These are phyloP conservation scores for Aspergillus sp. DNA, from an alignment of 2,329 filamentous ascomycete genomes.

Conservation along the genomic window DNA sequence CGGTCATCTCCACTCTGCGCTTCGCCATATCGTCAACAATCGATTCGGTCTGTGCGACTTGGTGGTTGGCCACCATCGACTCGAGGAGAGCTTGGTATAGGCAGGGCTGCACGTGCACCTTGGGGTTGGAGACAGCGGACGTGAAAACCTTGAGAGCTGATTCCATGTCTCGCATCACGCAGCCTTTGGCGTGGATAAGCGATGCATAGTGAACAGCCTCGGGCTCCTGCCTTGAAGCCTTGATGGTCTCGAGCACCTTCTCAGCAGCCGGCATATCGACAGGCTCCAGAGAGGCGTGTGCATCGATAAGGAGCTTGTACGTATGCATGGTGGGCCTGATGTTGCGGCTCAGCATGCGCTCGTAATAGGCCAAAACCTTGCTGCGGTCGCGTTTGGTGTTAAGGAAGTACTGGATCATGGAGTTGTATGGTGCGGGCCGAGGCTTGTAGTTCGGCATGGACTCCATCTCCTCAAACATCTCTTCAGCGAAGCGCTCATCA, in stretches of 20 bases:
- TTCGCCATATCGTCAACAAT: constrained; percentile 76
- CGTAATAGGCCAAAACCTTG: constrained; percentile 93
- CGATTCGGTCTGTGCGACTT: constrained; percentile 74
- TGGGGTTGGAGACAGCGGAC: constrained; percentile 69
- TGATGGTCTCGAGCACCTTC: constrained; percentile 78
- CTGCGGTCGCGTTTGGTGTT: constrained; percentile 94
- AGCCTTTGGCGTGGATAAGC: constrained; percentile 93
- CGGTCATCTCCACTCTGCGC: constrained; percentile 80
- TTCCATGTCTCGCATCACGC: constrained; percentile 87
- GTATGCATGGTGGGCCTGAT: constrained; percentile 95
- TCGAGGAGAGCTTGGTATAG: constrained; percentile 98
- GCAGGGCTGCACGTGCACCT: constrained; percentile 76
- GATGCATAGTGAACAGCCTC: constrained; percentile 96
- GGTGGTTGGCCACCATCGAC: constrained; percentile 93
- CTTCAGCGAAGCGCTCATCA: constrained; percentile 95
- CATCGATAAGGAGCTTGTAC: constrained; percentile 95
- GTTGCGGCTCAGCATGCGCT: constrained; percentile 84
- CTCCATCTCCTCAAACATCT: constrained; percentile 99
- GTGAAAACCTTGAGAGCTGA: constrained; percentile 84
- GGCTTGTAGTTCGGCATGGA: constrained; percentile 98
- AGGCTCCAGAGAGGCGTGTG: constrained; percentile 90
- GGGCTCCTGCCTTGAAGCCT: constrained; percentile 71
- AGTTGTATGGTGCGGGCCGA: constrained; percentile 95
- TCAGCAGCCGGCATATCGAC: constrained; percentile 88
- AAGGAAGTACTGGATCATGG: constrained; percentile 99